Base-by-base conservation (phyloP, 2,329 filamentous ascomycete species). In the Exophiala sideris region DNA sequence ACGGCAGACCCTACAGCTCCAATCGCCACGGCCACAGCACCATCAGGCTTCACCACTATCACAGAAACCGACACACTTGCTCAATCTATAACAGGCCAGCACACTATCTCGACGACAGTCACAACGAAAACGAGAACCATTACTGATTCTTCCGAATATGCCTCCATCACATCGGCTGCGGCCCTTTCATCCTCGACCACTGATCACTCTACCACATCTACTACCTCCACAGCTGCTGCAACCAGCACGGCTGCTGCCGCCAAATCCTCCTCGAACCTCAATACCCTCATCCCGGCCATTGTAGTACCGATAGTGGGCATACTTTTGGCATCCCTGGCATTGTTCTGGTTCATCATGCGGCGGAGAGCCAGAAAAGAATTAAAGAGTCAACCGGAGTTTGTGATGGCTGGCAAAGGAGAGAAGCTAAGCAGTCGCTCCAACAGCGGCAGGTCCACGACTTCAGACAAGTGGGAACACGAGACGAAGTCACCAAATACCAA, bases 181-280 rank as follows among this genome's bases (percentile, higher is more conserved):
- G 45, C 59, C 32, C 24, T 32, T 5, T 47, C 54, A n/a, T 32
- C 53, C 65, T 72, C 18, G 66, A 67, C 38, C 68, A 71, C 18
- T 69, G 72, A 10, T 71, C 74, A 29, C 65, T 70, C 56, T 70
- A 75, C 60, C 65, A 66, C 50, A 58, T 71, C 45, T 66, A 66
- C 58, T 65, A 70, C 2, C 60, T 71, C 18, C 63, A 2, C 24
- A 3, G 71, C 11, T 64, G 71, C 10, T 64, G 71, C 59, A 62
- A 70, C 35, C 67, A 72, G 40, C 66, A 72, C 58, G 65, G 66
- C 42, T 50, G 72, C 35, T 66, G 70, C 33, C 65, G 67, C 40
- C 62, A 68, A 18, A 50, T 62, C 12, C 52, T 71, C n/a, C 61
- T 72, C 44, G 68, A 62, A 58, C 21, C 47, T 60, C 14, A 48